A percentile compares a stretch with the other conserved stretches of the same genome.
Conservation (phyloP, 768 basidiomycete species). For the Sarcodon sp. region DNA sequence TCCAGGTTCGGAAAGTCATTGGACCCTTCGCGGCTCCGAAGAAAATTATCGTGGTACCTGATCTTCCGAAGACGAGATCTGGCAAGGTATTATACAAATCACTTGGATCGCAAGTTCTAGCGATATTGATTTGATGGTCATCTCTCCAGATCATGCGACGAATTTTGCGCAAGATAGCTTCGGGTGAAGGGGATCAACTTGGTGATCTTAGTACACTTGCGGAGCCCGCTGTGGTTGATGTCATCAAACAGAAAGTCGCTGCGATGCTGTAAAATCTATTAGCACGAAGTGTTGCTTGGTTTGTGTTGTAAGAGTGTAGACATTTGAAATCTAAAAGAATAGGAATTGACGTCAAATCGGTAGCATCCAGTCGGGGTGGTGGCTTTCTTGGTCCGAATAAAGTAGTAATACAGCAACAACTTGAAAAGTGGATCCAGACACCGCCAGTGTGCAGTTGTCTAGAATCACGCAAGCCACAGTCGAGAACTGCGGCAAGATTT, state of each 20-base stretch:
- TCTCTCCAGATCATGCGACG: conserved; percentile 73
- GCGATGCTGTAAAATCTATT: background rate
- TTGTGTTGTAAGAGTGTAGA: background rate
- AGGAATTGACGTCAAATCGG: no score
- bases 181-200: conserved; percentile 88
- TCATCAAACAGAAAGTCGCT: conserved; percentile 72
- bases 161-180: conserved; percentile 93
- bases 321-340: background rate
- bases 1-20: conserved; percentile 96
- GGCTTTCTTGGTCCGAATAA: no score
- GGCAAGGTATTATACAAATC: conserved; percentile 58
- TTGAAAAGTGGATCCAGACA: no score
- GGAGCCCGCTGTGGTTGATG: conserved; percentile 76
- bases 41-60: conserved; percentile 71
- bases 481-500: no score
- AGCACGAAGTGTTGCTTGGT: background rate
- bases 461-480: no score
- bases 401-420: no score
- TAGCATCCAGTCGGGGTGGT: no score
- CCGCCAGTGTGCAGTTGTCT: no score
- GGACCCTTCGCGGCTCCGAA: conserved; percentile 97
- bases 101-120: background rate
- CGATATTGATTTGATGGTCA: background rate
- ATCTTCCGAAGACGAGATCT: conserved; percentile 89
- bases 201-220: conserved; percentile 92